These are phyloP conservation scores for Suhomyces sp. DNA, from an alignment of 805 yeast genomes.

Conservation along the genomic window DNA sequence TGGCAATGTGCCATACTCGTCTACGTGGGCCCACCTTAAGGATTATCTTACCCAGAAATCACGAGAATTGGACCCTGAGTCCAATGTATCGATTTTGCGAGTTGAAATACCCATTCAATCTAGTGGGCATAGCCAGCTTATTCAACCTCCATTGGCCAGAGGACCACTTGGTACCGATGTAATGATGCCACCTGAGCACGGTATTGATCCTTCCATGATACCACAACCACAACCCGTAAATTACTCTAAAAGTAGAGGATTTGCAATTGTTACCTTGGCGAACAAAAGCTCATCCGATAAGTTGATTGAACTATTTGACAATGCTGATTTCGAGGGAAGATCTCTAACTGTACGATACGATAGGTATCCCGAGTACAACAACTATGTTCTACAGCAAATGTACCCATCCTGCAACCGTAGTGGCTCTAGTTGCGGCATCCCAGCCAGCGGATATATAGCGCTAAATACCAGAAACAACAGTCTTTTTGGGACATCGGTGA, in stretches of 20 bases:
- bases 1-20: constrained; percentile 54
- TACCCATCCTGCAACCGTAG: constrained; percentile 8
- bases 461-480: constrained; percentile 1
- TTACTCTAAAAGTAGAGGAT: constrained; percentile 45
- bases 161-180: background rate
- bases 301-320: constrained; percentile 51
- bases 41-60: constrained; percentile 24
- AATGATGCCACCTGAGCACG: background rate
- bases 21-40: constrained; percentile 36
- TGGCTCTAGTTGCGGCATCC: background rate
- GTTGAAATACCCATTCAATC: constrained; percentile 43
- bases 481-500: constrained; percentile 10
- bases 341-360: constrained; percentile 60
- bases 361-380: constrained; percentile 44
- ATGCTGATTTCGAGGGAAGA: constrained; percentile 56
- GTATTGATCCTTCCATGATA: background rate
- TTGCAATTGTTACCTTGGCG: constrained; percentile 59
- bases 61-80: constrained; percentile 25
- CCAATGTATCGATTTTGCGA: constrained; percentile 25
- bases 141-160: background rate
- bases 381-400: constrained; percentile 27
- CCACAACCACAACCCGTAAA: background rate
- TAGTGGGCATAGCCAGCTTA: too few species aligned
- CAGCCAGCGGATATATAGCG: background rate
- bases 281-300: constrained; percentile 45